These are phyloP conservation scores for Diplocarpon mali DNA, from an alignment of 2,329 filamentous ascomycete genomes.

Conservation along the genomic window DNA sequence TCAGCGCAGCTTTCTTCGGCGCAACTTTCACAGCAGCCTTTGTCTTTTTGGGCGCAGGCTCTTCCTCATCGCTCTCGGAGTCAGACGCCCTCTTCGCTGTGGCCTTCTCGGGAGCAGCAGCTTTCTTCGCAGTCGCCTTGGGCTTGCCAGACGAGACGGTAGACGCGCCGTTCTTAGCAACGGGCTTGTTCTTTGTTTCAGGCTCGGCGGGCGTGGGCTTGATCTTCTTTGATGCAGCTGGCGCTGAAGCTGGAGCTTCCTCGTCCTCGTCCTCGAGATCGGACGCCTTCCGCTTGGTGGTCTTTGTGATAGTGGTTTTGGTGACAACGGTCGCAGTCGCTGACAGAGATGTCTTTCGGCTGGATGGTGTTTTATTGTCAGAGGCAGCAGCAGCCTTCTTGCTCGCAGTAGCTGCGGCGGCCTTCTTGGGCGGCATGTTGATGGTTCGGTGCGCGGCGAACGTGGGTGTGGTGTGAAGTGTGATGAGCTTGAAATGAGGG, in stretches of 20 bases:
- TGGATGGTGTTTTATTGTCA: constrained; percentile 3
- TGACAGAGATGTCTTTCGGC: not conserved
- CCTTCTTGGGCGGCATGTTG: constrained; percentile 17
- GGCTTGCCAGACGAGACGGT: constrained; percentile 9
- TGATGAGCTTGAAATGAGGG: not conserved
- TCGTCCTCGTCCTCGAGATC: constrained; percentile 8
- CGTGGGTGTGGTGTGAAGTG: not conserved
- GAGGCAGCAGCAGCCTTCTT: constrained; percentile 2
- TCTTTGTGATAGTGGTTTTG: not conserved
- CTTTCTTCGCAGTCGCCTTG: constrained; percentile 21
- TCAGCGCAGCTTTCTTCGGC: not conserved
- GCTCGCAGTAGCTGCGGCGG: not conserved
- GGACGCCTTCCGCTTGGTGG: constrained; percentile 14
- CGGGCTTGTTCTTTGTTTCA: constrained; percentile 2
- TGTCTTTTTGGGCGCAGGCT: not conserved
- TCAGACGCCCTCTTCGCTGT: constrained; percentile 1
- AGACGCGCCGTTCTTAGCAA: constrained; percentile 12
- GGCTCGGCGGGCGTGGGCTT: not conserved
- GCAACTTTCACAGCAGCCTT: constrained; percentile 3
- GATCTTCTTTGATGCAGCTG: not conserved
- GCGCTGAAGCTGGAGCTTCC: constrained; percentile 5
- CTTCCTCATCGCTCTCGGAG: not conserved
- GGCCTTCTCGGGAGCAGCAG: constrained; percentile 11
- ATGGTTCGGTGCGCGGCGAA: not conserved
- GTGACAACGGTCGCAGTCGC: too few relatives aligned